Evolutionary conservation across 257 asterid genomes (phyloP).

Genomic region (Fraxinus anomala): DNA sequence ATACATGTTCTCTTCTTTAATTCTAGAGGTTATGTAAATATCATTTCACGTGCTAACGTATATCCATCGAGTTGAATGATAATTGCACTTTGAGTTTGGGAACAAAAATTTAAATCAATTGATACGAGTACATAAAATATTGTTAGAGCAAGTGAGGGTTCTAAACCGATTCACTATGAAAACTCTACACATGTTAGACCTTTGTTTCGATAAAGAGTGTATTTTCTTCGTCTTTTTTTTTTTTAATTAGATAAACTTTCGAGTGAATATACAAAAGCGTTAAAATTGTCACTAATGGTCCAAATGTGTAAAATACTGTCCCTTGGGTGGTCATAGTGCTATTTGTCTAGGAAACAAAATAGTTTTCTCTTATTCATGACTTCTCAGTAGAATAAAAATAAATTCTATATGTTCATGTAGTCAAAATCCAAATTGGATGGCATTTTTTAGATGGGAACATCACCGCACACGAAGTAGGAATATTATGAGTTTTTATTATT

Average conservation of each 20-base stretch:
- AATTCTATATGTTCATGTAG: slow-evolving; percentile 15
- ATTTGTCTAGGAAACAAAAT: not conserved
- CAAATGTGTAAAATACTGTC: not conserved
- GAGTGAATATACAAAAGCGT: not conserved
- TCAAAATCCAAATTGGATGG: slow-evolving; percentile 41
- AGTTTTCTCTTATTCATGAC: not conserved
- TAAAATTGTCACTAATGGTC: not conserved
- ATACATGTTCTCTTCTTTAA: not conserved
- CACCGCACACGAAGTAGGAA: slow-evolving; percentile 51
- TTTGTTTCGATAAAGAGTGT: too few relatives aligned
- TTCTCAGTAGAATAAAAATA: not conserved
- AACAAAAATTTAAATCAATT: too few relatives aligned
- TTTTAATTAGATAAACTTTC: not conserved
- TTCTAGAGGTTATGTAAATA: too few relatives aligned
- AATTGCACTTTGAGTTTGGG: too few relatives aligned
- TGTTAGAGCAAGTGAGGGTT: not conserved
- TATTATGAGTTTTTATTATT: not conserved
- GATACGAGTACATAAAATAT: too few relatives aligned
- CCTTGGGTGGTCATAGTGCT: not conserved
- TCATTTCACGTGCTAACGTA: too few relatives aligned
- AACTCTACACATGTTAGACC: too few relatives aligned
- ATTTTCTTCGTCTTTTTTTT: too few relatives aligned
- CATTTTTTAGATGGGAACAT: slow-evolving; percentile 24
- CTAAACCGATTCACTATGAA: too few relatives aligned
- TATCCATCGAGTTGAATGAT: too few relatives aligned